Conservation (phyloP, 495 filamentous ascomycete genomes). For the Annulohypoxylon bovei region DNA sequence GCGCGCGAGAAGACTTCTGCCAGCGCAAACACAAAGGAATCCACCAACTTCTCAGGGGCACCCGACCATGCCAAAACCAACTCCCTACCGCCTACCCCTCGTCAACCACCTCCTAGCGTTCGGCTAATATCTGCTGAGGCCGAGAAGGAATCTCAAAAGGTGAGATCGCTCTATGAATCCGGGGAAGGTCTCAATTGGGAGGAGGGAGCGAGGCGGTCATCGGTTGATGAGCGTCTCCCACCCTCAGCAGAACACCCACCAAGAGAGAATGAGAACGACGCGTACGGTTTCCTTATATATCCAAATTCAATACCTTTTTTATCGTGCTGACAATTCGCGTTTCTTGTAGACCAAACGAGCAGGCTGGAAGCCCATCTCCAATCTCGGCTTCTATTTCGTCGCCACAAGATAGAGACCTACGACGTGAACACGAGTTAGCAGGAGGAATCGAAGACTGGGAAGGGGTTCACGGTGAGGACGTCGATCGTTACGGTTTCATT, state of each 20-base stretch:
- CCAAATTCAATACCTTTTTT: slow-evolving; percentile 37
- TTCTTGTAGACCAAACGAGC: slow-evolving; percentile 38
- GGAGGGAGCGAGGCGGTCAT: slow-evolving; percentile 61
- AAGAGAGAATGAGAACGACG: slow-evolving; percentile 61
- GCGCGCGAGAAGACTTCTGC: slow-evolving; percentile 27
- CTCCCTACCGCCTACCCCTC: slow-evolving; percentile 35
- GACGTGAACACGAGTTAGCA: slow-evolving; percentile 62
- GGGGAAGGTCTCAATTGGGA: slow-evolving; percentile 69
- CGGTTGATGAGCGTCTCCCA: slow-evolving; percentile 53
- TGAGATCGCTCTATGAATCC: slow-evolving; percentile 90
- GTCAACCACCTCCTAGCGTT: slow-evolving; percentile 52
- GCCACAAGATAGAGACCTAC: slow-evolving; percentile 49
- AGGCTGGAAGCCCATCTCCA: slow-evolving; percentile 42
- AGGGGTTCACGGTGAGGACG: slow-evolving; percentile 83
- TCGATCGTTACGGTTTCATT: slow-evolving; percentile 97
- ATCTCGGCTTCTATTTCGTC: slow-evolving; percentile 54
- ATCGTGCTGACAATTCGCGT: slow-evolving; percentile 45
- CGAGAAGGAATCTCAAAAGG: slow-evolving; percentile 85
- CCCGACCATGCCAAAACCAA: slow-evolving; percentile 24
- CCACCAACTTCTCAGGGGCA: slow-evolving; percentile 35
- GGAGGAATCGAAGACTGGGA: slow-evolving; percentile 97
- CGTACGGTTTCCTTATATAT: slow-evolving; percentile 63
- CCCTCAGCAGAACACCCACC: slow-evolving; percentile 60
- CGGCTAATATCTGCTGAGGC: slow-evolving; percentile 78
- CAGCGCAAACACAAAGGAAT: slow-evolving; percentile 29